These are phyloP conservation scores for Botrytis byssoidea DNA, from an alignment of 2,329 filamentous ascomycete genomes.

Conservation along the genomic window DNA sequence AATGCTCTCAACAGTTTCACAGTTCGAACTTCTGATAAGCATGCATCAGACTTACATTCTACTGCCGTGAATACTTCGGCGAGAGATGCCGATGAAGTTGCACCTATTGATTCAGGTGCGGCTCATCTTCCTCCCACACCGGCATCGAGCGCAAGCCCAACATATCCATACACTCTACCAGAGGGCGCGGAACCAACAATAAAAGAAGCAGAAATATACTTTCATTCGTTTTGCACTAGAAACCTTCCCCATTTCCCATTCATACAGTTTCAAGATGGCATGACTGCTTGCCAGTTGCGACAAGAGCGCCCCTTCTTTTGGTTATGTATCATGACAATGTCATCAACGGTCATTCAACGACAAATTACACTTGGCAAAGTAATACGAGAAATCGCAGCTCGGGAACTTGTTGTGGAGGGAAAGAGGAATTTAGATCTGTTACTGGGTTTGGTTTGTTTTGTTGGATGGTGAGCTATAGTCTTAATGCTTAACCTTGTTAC, in stretches of 20 bases:
- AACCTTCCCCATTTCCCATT: constrained; percentile 49
- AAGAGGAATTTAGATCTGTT: constrained; percentile 44
- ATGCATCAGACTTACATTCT: background rate
- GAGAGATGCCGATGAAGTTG: background rate
- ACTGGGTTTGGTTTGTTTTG: constrained; percentile 6
- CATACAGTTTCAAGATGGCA: constrained; percentile 43
- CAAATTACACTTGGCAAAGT: constrained; percentile 44
- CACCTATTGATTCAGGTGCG: background rate
- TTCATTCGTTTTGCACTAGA: constrained; percentile 45
- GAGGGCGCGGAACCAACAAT: constrained; percentile 26
- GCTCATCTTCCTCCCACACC: constrained; percentile 1
- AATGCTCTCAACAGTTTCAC: constrained; percentile 8
- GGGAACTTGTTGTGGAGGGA: constrained; percentile 47
- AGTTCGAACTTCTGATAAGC: background rate
- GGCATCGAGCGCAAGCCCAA: background rate
- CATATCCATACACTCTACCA: constrained; percentile 4
- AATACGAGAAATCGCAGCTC: constrained; percentile 46
- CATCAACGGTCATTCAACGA: constrained; percentile 44
- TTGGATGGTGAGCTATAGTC: constrained; percentile 3
- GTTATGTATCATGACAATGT: constrained; percentile 49
- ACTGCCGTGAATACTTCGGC: background rate
- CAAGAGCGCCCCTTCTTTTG: constrained; percentile 50
- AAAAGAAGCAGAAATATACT: constrained; percentile 43
- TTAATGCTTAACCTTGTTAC: no score
- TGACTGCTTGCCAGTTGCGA: constrained; percentile 43